Evolutionary conservation across 2,329 filamentous ascomycete genomes (phyloP).

Genomic region (Gnomoniopsis smithogilvyi): DNA sequence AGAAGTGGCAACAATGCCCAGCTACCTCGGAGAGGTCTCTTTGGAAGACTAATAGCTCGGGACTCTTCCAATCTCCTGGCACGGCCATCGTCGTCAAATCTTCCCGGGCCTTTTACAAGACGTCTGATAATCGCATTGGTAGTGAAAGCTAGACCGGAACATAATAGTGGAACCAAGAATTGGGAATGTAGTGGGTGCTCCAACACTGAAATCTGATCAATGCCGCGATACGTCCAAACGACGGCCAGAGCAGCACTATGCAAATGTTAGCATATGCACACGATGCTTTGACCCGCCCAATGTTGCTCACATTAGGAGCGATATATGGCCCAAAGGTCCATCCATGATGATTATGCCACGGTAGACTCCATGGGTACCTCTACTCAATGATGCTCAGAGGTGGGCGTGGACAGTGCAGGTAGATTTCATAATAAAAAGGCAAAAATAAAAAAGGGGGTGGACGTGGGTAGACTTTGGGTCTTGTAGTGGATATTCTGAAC

Average conservation of each 20-base stretch:
- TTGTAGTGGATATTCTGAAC: too few species aligned
- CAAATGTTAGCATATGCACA: constrained; percentile 1
- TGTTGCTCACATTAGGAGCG: neutral
- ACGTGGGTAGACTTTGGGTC: too few species aligned
- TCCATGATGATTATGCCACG: neutral
- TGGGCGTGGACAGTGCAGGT: too few species aligned
- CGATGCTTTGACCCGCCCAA: neutral
- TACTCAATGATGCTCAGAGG: neutral
- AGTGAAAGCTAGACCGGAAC: constrained; percentile 38
- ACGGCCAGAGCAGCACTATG: constrained; percentile 10
- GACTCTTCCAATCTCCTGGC: constrained; percentile 30
- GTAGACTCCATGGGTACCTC: neutral
- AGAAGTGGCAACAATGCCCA: constrained; percentile 40
- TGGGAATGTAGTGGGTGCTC: constrained; percentile 48
- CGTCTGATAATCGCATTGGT: constrained; percentile 41
- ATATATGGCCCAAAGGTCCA: neutral
- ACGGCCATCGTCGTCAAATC: constrained; percentile 34
- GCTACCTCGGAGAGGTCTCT: constrained; percentile 44
- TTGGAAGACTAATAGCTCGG: constrained; percentile 35
- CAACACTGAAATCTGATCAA: constrained; percentile 49
- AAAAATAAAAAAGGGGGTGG: too few species aligned
- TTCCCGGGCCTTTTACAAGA: constrained; percentile 44
- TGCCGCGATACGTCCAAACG: constrained; percentile 14
- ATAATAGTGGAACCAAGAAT: constrained; percentile 43
- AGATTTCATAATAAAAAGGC: neutral